Evolutionary conservation across 176 grass and related monocot genomes (phyloP).

Genomic region (Chrysopogon serrulatus): DNA sequence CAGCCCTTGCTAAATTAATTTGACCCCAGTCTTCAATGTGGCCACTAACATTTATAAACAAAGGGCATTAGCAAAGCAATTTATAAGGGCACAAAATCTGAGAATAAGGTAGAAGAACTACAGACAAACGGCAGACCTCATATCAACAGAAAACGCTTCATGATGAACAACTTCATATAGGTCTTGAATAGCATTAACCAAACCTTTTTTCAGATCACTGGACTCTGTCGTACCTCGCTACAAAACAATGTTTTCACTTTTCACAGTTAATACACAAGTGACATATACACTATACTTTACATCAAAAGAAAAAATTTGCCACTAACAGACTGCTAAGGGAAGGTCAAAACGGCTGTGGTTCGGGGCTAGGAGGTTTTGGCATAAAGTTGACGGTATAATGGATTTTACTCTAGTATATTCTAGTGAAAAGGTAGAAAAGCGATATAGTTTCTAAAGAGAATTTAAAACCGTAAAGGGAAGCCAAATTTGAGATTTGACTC

Average conservation of each 20-base stretch:
- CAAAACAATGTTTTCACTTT: conserved; percentile 2
- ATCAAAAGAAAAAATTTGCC: background rate
- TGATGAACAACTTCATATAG: conserved; percentile 82
- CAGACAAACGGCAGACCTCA: conserved; percentile 49
- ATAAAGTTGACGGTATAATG: background rate
- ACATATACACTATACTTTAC: background rate
- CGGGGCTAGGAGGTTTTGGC: background rate
- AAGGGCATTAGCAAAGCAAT: conserved; percentile 11
- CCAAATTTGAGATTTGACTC: background rate
- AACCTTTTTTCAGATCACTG: conserved; percentile 57
- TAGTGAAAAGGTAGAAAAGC: background rate
- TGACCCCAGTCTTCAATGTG: conserved; percentile 63
- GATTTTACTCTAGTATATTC: background rate
- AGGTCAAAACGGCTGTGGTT: background rate
- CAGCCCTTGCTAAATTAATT: conserved; percentile 57
- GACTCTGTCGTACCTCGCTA: conserved; percentile 59
- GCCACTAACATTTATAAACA: conserved; percentile 43
- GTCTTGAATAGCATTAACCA: conserved; percentile 82
- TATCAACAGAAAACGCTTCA: conserved; percentile 64
- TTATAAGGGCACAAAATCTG: conserved; percentile 15
- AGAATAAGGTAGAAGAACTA: conserved; percentile 11
- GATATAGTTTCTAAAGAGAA: conserved; percentile 4
- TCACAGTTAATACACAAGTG: background rate
- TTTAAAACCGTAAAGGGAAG: background rate
- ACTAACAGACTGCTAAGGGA: background rate